Percentiles rank a stretch among this genome's conserved stretches.
phyloP scores from a whole-genome alignment of 2,329 filamentous ascomycete species.

The Camillea tinctor region DNA sequence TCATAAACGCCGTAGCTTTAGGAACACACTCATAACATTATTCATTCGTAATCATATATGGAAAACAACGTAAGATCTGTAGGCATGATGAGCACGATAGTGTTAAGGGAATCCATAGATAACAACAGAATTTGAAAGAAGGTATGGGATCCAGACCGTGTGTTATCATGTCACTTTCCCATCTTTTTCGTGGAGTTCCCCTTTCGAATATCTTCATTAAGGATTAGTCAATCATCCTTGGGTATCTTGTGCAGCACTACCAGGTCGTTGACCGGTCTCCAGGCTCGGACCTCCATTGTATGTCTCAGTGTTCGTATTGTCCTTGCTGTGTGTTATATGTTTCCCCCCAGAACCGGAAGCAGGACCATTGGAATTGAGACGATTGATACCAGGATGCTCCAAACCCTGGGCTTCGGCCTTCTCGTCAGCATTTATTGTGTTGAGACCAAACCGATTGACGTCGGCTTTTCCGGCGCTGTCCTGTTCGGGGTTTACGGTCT shows the following conservation, averaged over 20 bases:
- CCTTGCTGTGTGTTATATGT: conserved; percentile 1
- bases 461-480: conserved; percentile 2
- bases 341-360: neutral
- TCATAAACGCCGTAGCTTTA: neutral
- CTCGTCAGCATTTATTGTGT: neutral
- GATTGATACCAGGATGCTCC: neutral
- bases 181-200: no score
- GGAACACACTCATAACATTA: neutral
- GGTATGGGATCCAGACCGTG: no score
- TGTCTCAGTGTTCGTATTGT: conserved; percentile 4
- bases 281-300: conserved; percentile 14
- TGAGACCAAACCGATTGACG: neutral
- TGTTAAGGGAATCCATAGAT: no score
- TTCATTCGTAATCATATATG: neutral
- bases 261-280: conserved; percentile 9
- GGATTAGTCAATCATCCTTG: neutral
- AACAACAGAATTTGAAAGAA: no score
- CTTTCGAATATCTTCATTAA: neutral
- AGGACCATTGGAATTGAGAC: neutral
- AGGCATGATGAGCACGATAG: no score
- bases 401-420: neutral
- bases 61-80: no score
- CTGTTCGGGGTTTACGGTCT: conserved; percentile 24
- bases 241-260: neutral
- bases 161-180: no score